Evolutionary conservation across 306 rosid species (phyloP).

Genomic region (Astragalus membranaceus): DNA sequence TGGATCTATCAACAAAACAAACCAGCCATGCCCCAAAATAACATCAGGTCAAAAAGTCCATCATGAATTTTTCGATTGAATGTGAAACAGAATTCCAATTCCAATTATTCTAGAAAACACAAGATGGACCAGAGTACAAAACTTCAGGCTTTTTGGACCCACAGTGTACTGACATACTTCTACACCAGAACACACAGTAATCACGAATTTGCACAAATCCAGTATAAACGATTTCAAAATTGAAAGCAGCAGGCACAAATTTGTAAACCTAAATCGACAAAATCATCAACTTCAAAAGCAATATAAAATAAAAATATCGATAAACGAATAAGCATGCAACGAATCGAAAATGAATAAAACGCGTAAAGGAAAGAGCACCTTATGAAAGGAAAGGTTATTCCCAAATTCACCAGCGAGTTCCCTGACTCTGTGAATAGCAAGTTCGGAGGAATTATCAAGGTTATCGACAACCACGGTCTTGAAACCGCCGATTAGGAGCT

Average conservation of each 20-base stretch:
- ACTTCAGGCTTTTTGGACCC: neutral
- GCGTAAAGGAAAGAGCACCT: constrained; percentile 38
- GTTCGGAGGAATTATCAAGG: constrained; percentile 74
- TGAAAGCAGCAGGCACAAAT: neutral
- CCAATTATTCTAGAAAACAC: neutral
- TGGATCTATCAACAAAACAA: constrained; percentile 13
- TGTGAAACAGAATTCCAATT: neutral
- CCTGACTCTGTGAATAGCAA: constrained; percentile 52
- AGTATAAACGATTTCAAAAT: neutral
- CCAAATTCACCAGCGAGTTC: constrained; percentile 76
- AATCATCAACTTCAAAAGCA: neutral
- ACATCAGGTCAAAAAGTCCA: constrained; percentile 13
- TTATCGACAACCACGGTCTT: constrained; percentile 69
- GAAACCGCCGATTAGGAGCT: constrained; percentile 73
- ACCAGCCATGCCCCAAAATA: neutral
- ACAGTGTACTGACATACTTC: no score
- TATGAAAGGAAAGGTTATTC: constrained; percentile 64
- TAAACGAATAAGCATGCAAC: neutral
- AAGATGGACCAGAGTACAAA: neutral
- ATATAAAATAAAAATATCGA: neutral
- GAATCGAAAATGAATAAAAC: neutral
- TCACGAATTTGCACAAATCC: neutral
- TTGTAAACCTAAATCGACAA: constrained; percentile 19
- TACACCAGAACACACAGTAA: no score
- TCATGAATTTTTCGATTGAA: neutral